Base-by-base conservation (phyloP, 176 grass and related monocot species). In the Saccharum spontaneum region DNA sequence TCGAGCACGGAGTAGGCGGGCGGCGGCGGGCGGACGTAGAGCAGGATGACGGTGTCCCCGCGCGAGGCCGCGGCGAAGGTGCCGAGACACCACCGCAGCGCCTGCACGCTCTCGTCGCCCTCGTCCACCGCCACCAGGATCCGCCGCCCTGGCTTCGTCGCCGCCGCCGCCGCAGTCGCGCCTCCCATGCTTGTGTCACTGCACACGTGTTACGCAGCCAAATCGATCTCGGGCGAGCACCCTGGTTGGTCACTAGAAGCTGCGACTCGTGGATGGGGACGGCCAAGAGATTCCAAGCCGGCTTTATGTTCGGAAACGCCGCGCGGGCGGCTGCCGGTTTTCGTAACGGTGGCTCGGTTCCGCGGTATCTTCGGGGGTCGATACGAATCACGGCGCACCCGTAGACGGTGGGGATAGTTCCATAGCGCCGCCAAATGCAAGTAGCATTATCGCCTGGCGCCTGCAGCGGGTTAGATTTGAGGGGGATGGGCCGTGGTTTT, bases 61-160 rank as follows among this genome's bases (percentile, higher is more conserved):
- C 71, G 14, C 36, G 52, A 75, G 17, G 64, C 45, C 18, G 79
- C 31, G 89, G 69, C 46, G 46, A 97, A 79, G 87, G 81, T 92
- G 65, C 70, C 8, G 33, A 97, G 92, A 74, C 90, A 92, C 94
- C 94, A 97, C 69, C 65, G 86, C 52, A 97, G 88, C 17, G 92
- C 92, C 46, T 64, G 69, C 72, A 52, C 69, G 94, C 94, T 94
- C 88, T 97, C 92, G 83, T 92, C 88, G 69, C 94, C 80, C 83
- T 92, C 92, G 79, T 94, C 94, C 90, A 97, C 88, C 23, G 92
- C 90, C 88, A 94, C 92, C 84, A 92, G 16, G 9, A 92, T 89
- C 81, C 85, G 68, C 71, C 83, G 78, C 22, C 88, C 77, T 81
- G 66, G 68, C 65, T 16, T 45, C 71, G 10, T 8, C 1, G 59